Base-by-base conservation (phyloP, 768 basidiomycete genomes). In the Rhizopogon salebrosus region DNA sequence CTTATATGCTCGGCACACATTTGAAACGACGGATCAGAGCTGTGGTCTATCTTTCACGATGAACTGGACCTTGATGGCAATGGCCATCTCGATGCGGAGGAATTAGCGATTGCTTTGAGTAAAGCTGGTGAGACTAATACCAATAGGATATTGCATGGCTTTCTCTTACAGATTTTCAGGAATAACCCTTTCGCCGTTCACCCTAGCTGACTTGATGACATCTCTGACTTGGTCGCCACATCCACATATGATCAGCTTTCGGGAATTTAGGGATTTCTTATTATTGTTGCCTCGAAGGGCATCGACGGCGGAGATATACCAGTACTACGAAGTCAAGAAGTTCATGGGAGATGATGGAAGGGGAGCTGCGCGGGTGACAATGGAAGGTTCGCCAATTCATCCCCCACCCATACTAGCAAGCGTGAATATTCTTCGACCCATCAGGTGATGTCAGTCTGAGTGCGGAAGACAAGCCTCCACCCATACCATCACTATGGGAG, bases 21-120 rank as follows among this genome's bases (percentile, higher is more conserved):
- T 67, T 54, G 58, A 43, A n/a, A 13, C 41, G 49, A 53, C 51
- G 41, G 52, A 39, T 45, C 53, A 92, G 93, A 95, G 69, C 75
- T 97, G 20, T 97, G 95, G 95, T 75, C 81, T 48, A 84, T 94
- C 51, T 97, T 97, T 69, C 90, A 91, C 58, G 78, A 92, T 63
- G 89, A 94, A 61, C 79, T 97, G 45, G 95, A 95, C 72, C 74
- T 92, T 55, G 92, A 97, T 62, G 80, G 88, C 24, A 91, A 97
- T 69, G 93, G 92, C 7, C 81, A 80, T 52, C 67, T 97, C 27
- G 92, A 94, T 62, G 73, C 79, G 7, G 68, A 72, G 14, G 87
- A 88, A 61, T 71, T 89, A 53, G 64, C 73, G 36, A 58, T 73
- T n/a, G 85, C 87, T 3, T 71, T 95, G 41, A 69, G 72, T 48